Evolutionary conservation across 257 asterid species (phyloP), one percentile per base, ranked within the genome.

Genomic region (Mitragyna speciosa): DNA sequence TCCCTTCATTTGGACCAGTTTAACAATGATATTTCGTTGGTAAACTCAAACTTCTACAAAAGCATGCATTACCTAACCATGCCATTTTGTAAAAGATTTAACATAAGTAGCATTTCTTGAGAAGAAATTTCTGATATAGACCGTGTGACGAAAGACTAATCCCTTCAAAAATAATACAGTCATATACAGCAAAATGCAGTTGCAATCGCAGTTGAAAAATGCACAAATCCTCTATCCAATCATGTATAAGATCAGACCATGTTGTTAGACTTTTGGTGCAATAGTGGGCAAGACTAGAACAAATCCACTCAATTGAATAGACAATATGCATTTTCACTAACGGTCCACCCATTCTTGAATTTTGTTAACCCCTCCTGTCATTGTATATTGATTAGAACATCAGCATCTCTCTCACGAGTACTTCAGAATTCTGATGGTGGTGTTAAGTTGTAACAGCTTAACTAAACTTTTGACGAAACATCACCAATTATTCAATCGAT

Each of bases 371-470:
- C n/a, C 68, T 63, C 36, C n/a, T 16, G 68, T 26, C 68, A 12
- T 28, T 4, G 4, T 36, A 36, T 4, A 36, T 36, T 36, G 41
- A 36, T 36, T 36, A 36, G 41, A 36, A 36, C 41, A 36, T 36
- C 4, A 36, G 41, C 41, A 36, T 36, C 41, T 36, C 41, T 36
- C 41, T n/a, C n/a, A n/a, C n/a, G n/a, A n/a, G n/a, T n/a, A n/a
- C n/a, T n/a, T n/a, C n/a, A n/a, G n/a, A n/a, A n/a, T n/a, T n/a
- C n/a, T n/a, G 19, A 88, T 89, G 76, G 81, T 96, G 83, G 89
- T 94, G 76, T 86, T 91, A 68, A 91, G 90, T 69, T n/a, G 67
- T 11, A n/a, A 61, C 67, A 24, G 67, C 36, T n/a, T 7, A 61
- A 61, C 67, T 10, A 61, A 24, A 24, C 33, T 61, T n/a, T 61